These are phyloP conservation scores for Nitzschia inconspicua DNA, from an alignment of 108 stramenopile species.

Conservation along the genomic window DNA sequence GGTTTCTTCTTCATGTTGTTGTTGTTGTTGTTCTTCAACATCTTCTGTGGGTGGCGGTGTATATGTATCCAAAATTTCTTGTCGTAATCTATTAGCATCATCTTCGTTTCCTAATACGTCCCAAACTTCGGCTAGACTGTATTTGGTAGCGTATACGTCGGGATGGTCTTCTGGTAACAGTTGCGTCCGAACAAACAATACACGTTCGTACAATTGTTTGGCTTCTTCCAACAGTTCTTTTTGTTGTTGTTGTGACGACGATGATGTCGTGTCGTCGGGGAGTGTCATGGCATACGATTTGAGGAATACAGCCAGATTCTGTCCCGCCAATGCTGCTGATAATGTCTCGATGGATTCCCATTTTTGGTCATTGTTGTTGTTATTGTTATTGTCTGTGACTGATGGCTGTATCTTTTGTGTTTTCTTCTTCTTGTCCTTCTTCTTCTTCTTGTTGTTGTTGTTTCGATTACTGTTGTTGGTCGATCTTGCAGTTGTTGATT, in stretches of 20 bases:
- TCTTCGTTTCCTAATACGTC: slow-evolving; percentile 50
- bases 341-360: slow-evolving; percentile 38
- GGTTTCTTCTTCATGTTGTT: background rate
- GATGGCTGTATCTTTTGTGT: slow-evolving; percentile 11
- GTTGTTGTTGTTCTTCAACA: slow-evolving; percentile 5
- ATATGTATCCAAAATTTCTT: slow-evolving; percentile 77
- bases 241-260: too few species aligned
- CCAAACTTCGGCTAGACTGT: slow-evolving; percentile 76
- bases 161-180: slow-evolving; percentile 65
- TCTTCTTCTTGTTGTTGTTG: slow-evolving; percentile 21
- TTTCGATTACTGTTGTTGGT: slow-evolving; percentile 26
- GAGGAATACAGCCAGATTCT: slow-evolving; percentile 85
- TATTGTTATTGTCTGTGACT: slow-evolving; percentile 4
- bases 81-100: slow-evolving; percentile 65
- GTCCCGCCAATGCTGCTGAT: slow-evolving; percentile 80
- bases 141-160: slow-evolving; percentile 76
- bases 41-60: slow-evolving; percentile 44
- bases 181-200: slow-evolving; percentile 51
- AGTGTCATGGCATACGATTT: slow-evolving; percentile 58
- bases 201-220: slow-evolving; percentile 61
- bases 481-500: slow-evolving; percentile 27
- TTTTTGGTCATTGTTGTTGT: background rate
- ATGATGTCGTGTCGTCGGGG: slow-evolving; percentile 16
- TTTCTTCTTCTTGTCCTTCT: slow-evolving; percentile 25
- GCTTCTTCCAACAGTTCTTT: slow-evolving; percentile 51